Percentiles rank a stretch among this genome's conserved stretches.
These are phyloP conservation scores for Saussurea involucrata DNA, from an alignment of 129 eudicot species.

Conservation along the genomic window DNA sequence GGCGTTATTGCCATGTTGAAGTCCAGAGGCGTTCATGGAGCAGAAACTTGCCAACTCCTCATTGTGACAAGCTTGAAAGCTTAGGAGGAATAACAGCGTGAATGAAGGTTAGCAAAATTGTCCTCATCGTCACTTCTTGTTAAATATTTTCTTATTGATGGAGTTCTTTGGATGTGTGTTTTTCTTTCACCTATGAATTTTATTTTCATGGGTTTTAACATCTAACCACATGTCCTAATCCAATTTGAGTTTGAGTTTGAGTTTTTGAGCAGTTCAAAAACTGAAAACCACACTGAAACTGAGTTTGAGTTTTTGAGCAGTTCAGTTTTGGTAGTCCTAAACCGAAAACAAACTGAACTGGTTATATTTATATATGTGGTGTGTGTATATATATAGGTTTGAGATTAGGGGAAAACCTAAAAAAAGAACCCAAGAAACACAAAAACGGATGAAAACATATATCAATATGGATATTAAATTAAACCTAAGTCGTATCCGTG, in stretches of 20 bases:
- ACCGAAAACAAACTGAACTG: not conserved
- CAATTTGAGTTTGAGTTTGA: not conserved
- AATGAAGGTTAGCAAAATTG: constrained; percentile 60
- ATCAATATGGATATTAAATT: not conserved
- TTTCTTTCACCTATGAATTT: not conserved
- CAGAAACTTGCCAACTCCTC: constrained; percentile 89
- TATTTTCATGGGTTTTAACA: not conserved
- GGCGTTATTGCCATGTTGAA: constrained; percentile 85
- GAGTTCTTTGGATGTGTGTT: not conserved
- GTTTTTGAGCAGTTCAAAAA: not conserved
- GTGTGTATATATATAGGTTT: not conserved
- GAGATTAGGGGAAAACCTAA: not conserved
- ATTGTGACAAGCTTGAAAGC: constrained; percentile 80
- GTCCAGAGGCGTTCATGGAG: constrained; percentile 95
- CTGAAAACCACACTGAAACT: not conserved
- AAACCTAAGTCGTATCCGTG: not conserved
- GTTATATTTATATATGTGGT: not conserved
- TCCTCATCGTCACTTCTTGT: not conserved
- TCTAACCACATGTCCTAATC: not conserved
- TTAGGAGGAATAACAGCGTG: constrained; percentile 48
- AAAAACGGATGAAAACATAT: not conserved
- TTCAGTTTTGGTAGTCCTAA: not conserved
- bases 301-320: not conserved
- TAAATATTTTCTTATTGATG: not conserved
- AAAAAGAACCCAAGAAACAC: not conserved